phyloP scores from a whole-genome alignment of 257 asterid genomes.

The Nemophila menziesii region DNA sequence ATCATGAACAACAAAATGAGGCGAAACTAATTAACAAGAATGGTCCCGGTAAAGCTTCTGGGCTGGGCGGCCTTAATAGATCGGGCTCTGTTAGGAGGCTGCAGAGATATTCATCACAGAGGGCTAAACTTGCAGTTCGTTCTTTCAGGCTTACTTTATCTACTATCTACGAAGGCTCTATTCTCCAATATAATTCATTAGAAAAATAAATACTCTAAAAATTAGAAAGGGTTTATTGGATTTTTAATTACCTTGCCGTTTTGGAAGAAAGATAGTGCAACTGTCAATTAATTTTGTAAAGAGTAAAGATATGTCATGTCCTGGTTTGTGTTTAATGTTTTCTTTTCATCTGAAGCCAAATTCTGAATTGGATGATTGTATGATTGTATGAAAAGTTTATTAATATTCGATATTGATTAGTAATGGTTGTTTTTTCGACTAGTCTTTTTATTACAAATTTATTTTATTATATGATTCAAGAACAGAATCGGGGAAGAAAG shows the following conservation, averaged over 20 bases:
- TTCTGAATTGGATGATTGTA: too few relatives aligned
- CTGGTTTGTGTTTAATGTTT: too few relatives aligned
- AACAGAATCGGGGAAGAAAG: too few relatives aligned
- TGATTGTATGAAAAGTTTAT: too few relatives aligned
- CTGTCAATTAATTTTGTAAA: not conserved
- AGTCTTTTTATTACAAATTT: too few relatives aligned
- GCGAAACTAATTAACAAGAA: not conserved
- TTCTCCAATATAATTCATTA: slow-evolving; percentile 10
- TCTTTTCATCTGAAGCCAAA: too few relatives aligned
- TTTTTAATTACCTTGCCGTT: slow-evolving; percentile 1
- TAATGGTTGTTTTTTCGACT: too few relatives aligned
- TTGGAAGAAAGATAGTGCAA: slow-evolving; percentile 1
- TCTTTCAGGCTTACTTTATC: slow-evolving; percentile 35
- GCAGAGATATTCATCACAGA: slow-evolving; percentile 37
- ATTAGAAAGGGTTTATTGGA: not conserved
- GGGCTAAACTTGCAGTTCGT: slow-evolving; percentile 53
- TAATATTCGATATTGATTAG: too few relatives aligned
- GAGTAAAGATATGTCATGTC: not conserved
- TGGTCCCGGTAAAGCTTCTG: slow-evolving; percentile 1
- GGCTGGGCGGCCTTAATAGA: slow-evolving; percentile 32
- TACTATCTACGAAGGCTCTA: slow-evolving; percentile 62
- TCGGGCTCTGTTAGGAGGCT: slow-evolving; percentile 37
- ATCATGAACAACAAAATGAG: slow-evolving; percentile 6
- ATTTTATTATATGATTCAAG: too few relatives aligned
- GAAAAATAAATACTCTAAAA: not conserved